These are phyloP conservation scores for Paraphaeosphaeria minitans DNA, from an alignment of 2,329 filamentous ascomycete species.

Conservation along the genomic window DNA sequence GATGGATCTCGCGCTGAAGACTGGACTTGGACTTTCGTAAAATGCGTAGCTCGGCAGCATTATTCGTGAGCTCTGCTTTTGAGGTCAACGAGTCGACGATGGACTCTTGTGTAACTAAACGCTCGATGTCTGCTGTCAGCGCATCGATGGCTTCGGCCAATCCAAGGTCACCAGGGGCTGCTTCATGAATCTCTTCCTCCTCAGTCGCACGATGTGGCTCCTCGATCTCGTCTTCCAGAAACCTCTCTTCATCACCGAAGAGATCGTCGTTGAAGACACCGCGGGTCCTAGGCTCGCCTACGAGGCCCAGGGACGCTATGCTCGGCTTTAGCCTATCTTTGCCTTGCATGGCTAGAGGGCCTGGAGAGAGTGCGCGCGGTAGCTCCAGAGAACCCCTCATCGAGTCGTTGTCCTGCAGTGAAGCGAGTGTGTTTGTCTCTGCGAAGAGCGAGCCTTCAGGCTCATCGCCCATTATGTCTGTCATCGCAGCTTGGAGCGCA, in stretches of 20 bases:
- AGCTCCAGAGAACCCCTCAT: slow-evolving; percentile 67
- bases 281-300: slow-evolving; percentile 83
- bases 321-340: slow-evolving; percentile 72
- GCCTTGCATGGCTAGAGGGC: slow-evolving; percentile 35
- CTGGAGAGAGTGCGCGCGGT: slow-evolving; percentile 51
- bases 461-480: slow-evolving; percentile 86
- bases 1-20: slow-evolving; percentile 85
- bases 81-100: slow-evolving; percentile 89
- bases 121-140: slow-evolving; percentile 89
- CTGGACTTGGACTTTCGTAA: slow-evolving; percentile 93
- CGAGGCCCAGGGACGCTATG: slow-evolving; percentile 86
- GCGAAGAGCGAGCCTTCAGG: slow-evolving; percentile 72
- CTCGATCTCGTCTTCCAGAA: slow-evolving; percentile 83
- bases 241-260: slow-evolving; percentile 87
- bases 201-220: slow-evolving; percentile 63
- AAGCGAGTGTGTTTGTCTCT: slow-evolving; percentile 54
- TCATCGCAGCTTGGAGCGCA: slow-evolving; percentile 90
- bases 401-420: slow-evolving; percentile 65
- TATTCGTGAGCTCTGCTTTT: slow-evolving; percentile 97
- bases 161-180: slow-evolving; percentile 90
- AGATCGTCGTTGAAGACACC: slow-evolving; percentile 94
- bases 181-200: slow-evolving; percentile 87
- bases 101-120: slow-evolving; percentile 82
- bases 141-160: slow-evolving; percentile 89
- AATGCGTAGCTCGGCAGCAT: slow-evolving; percentile 89